A percentile compares a stretch with the other conserved stretches of the same genome.
Conservation (phyloP, 768 basidiomycete genomes). For the Nidularia pulvinata region DNA sequence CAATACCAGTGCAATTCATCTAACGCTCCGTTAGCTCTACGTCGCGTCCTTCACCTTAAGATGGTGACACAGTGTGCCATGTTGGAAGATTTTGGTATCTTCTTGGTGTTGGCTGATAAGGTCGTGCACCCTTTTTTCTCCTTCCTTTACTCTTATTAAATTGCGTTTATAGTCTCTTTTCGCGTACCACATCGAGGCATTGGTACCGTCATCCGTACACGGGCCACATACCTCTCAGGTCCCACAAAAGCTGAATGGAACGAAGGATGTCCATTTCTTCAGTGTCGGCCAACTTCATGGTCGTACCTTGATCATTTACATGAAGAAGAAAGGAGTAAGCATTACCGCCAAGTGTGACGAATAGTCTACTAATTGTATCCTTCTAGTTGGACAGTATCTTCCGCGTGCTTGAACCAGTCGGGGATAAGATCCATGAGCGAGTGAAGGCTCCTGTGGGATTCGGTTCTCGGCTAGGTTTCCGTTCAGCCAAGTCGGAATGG, state of each 20-base stretch:
- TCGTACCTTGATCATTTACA: constrained; percentile 90
- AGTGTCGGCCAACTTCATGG: constrained; percentile 87
- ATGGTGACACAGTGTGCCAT: constrained; percentile 96
- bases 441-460: constrained; percentile 70
- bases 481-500: constrained; percentile 88
- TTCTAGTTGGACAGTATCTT: constrained; percentile 84
- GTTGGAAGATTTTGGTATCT: constrained; percentile 95
- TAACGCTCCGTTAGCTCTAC: constrained; percentile 65
- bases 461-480: constrained; percentile 73
- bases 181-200: constrained; percentile 94
- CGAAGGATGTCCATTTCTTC: constrained; percentile 95
- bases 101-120: constrained; percentile 95
- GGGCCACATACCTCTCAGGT: constrained; percentile 69
- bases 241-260: constrained; percentile 89
- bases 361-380: background rate
- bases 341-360: background rate
- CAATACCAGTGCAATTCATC: background rate
- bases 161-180: constrained; percentile 70
- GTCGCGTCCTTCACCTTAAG: constrained; percentile 91
- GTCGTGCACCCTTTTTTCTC: constrained; percentile 23
- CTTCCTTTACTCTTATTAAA: background rate
- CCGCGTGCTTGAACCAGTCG: constrained; percentile 97
- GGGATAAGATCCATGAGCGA: constrained; percentile 83
- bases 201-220: constrained; percentile 85
- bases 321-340: constrained; percentile 88